Evolutionary conservation across 257 asterid species (phyloP), one percentile per base, ranked within the genome.

Genomic region (Gentiana macrophylla): DNA sequence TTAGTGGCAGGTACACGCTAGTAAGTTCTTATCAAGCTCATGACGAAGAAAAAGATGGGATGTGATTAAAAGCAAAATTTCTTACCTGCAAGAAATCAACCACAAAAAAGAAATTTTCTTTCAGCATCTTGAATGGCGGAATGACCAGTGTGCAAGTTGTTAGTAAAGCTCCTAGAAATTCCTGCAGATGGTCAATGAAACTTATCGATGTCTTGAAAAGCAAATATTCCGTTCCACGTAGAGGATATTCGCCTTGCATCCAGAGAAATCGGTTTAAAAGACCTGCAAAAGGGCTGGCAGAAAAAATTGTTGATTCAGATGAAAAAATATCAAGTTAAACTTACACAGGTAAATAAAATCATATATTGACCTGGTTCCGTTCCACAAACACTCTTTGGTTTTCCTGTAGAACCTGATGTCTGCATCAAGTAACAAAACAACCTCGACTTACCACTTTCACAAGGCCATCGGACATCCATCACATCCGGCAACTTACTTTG

Each of bases 361-460:
- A 55, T 63, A 54, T 35, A 52, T 73, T 70, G 69, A 86, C 96
- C 97, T 56, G 64, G 60, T 79, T 90, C 96, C 38, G 96, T 86
- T 61, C 98, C 98, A 68, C 98, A 86, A 66, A 90, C 86, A 71
- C 92, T 95, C 77, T 84, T 90, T 54, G 98, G 95, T 65, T 71
- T 61, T 66, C 98, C 98, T 24, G 86, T 79, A 60, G 98, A 87
- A 58, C 98, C 98, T 43, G 96, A 91, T 51, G 98, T 91, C 81
- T 80, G 83, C 79, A 91, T 80, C 80, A 87, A 65, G 79, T 91
- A 91, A 81, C 95, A 84, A 68, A 87, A 91, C 38, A 87, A 68
- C 67, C 89, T 82, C 46, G 71, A 61, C 60, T 61, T 62, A 79
- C 71, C 76, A 55, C 70, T 62, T 77, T 82, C 79, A 73, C 96